Percentiles rank a stretch among this genome's conserved stretches.
Evolutionary conservation across 1,284 basidiomycete genomes (phyloP).

Genomic region (Bondarzewia mesenterica): DNA sequence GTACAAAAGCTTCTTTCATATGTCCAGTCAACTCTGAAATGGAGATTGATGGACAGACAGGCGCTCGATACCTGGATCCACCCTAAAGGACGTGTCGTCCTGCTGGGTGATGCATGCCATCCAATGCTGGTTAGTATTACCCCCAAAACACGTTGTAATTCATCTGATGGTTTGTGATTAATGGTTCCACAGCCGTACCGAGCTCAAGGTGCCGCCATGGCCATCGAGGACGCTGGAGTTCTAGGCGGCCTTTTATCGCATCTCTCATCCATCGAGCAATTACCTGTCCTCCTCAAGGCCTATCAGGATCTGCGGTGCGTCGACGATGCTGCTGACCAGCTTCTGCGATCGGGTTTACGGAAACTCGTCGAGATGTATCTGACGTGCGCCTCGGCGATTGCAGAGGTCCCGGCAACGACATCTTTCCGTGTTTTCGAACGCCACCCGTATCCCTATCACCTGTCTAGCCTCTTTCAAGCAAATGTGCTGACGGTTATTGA

Average conservation of each 20-base stretch:
- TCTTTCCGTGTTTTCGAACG: background rate
- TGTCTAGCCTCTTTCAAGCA: background rate
- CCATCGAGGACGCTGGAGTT: constrained; percentile 59
- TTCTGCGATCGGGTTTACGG: background rate
- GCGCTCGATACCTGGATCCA: constrained; percentile 35
- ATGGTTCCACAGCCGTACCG: constrained; percentile 45
- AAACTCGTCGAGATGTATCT: background rate
- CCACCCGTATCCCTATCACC: background rate
- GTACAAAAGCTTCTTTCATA: constrained; percentile 31
- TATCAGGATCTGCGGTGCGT: constrained; percentile 43
- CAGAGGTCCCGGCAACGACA: background rate
- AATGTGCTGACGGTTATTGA: background rate
- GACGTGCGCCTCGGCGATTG: background rate
- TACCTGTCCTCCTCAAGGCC: constrained; percentile 38
- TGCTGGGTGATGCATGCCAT: constrained; percentile 41
- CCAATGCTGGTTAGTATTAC: constrained; percentile 49
- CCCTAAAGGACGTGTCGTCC: constrained; percentile 25
- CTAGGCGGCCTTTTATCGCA: constrained; percentile 51
- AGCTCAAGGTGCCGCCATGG: constrained; percentile 63
- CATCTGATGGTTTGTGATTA: background rate
- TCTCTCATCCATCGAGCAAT: constrained; percentile 31
- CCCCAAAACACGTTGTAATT: background rate
- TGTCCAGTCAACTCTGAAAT: constrained; percentile 34
- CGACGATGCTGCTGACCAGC: constrained; percentile 4
- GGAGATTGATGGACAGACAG: constrained; percentile 36